Conservation (phyloP, 176 grass and related monocot species). For the Secale cereale region DNA sequence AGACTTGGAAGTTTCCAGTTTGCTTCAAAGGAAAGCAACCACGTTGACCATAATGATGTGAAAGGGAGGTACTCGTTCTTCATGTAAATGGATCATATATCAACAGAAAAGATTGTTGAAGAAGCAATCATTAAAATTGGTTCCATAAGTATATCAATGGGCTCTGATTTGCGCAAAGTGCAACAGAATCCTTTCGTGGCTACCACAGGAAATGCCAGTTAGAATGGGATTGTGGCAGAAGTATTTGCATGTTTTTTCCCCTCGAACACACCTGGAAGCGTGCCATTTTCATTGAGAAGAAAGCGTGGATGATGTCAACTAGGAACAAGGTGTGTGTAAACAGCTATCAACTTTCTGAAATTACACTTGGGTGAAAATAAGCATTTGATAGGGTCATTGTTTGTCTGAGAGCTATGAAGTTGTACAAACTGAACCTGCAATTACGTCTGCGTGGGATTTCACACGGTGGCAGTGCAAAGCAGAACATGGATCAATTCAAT, state of each 20-base stretch:
- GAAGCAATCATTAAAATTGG: not conserved
- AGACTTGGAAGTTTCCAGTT: not conserved
- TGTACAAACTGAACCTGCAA: not conserved
- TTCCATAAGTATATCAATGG: not conserved
- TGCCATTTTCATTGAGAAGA: not conserved
- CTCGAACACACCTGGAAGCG: not conserved
- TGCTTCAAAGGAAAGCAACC: not conserved
- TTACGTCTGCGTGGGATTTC: not conserved
- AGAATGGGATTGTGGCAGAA: not conserved
- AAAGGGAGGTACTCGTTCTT: not conserved
- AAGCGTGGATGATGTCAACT: not conserved
- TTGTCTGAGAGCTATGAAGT: not conserved
- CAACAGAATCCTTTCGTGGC: not conserved
- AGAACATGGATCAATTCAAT: not conserved
- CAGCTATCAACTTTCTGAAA: not conserved
- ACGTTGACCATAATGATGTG: not conserved
- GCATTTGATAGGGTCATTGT: not conserved
- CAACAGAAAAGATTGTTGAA: not conserved
- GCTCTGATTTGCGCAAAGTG: not conserved
- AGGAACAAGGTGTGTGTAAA: not conserved
- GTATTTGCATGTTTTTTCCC: not conserved
- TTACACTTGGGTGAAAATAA: not conserved
- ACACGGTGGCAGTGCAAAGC: not conserved
- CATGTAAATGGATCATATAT: not conserved
- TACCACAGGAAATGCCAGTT: not conserved